These are phyloP conservation scores for Nemania diffusa DNA, from an alignment of 2,329 filamentous ascomycete genomes.

Conservation along the genomic window DNA sequence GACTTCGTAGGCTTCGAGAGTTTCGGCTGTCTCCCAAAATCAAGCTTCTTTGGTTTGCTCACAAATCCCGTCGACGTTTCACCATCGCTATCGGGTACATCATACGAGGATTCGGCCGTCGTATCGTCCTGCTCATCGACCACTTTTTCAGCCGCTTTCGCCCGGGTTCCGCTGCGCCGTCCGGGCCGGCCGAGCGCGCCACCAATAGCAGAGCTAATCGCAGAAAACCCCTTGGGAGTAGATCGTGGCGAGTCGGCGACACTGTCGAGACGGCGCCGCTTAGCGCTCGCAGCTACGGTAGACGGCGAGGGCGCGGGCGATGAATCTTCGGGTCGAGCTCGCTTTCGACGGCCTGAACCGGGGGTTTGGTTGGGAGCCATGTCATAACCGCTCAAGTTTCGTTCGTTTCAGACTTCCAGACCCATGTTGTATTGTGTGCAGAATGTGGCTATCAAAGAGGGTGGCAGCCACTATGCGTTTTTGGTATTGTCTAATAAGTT, in stretches of 20 bases:
- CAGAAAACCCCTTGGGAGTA: conserved; percentile 41
- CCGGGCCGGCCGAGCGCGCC: conserved; percentile 28
- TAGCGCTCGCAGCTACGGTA: conserved; percentile 38
- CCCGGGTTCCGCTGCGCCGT: conserved; percentile 23
- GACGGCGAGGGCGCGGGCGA: conserved; percentile 40
- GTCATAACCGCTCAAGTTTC: conserved; percentile 16
- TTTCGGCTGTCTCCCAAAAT: conserved; percentile 31
- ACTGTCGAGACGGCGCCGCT: conserved; percentile 40
- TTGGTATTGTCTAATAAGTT: background rate
- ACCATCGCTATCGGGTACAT: conserved; percentile 38
- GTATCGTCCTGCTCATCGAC: conserved; percentile 24
- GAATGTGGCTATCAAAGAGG: background rate
- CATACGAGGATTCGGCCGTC: conserved; percentile 33
- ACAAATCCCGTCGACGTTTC: conserved; percentile 30
- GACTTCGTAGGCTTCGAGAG: conserved; percentile 14
- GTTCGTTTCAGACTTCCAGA: conserved; percentile 1
- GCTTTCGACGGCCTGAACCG: conserved; percentile 43
- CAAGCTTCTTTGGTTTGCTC: conserved; percentile 43
- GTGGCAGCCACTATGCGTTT: background rate
- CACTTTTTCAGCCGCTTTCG: conserved; percentile 19
- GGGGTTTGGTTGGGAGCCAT: conserved; percentile 42
- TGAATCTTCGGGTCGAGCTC: conserved; percentile 40
- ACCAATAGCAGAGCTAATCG: conserved; percentile 43
- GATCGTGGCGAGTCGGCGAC: conserved; percentile 40
- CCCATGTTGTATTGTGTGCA: conserved; percentile 4